Conservation (phyloP, 2,329 filamentous ascomycete genomes). For the Pleomassaria siparia region DNA sequence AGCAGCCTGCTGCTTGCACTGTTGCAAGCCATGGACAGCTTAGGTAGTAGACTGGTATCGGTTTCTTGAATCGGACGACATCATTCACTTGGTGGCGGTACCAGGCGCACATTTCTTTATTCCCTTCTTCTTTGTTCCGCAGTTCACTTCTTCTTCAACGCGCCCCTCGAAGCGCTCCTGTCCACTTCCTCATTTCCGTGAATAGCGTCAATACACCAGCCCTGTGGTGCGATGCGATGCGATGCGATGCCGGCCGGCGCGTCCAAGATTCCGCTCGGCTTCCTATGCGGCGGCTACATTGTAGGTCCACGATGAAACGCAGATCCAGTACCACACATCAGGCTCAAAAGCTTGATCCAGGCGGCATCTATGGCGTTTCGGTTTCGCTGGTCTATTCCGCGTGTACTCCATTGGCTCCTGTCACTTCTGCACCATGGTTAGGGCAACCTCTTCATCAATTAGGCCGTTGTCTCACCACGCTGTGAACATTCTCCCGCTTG, state of each 20-base stretch:
- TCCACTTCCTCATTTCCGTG: conserved; percentile 2
- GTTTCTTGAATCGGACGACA: neutral
- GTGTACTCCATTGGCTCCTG: conserved; percentile 37
- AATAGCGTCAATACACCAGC: conserved; percentile 3
- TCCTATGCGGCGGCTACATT: conserved; percentile 37
- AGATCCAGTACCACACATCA: conserved; percentile 36
- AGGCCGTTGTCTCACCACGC: conserved; percentile 33
- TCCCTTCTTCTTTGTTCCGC: neutral
- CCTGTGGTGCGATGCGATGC: neutral
- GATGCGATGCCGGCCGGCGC: conserved; percentile 17
- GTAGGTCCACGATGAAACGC: conserved; percentile 38
- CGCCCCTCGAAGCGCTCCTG: conserved; percentile 1
- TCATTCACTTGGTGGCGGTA: neutral
- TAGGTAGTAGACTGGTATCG: neutral
- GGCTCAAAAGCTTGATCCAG: conserved; percentile 36
- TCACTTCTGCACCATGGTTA: conserved; percentile 25
- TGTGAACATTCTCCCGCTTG: conserved; percentile 28
- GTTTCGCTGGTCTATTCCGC: conserved; percentile 34
- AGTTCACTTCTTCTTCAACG: neutral
- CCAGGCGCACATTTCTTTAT: neutral
- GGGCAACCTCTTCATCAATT: conserved; percentile 18
- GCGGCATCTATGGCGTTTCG: conserved; percentile 33
- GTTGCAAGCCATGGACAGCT: conserved; percentile 10
- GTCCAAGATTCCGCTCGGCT: conserved; percentile 24
- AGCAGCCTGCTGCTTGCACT: conserved; percentile 23